Conservation (phyloP, 2,329 filamentous ascomycete species). For the Botryotinia narcissicola region DNA sequence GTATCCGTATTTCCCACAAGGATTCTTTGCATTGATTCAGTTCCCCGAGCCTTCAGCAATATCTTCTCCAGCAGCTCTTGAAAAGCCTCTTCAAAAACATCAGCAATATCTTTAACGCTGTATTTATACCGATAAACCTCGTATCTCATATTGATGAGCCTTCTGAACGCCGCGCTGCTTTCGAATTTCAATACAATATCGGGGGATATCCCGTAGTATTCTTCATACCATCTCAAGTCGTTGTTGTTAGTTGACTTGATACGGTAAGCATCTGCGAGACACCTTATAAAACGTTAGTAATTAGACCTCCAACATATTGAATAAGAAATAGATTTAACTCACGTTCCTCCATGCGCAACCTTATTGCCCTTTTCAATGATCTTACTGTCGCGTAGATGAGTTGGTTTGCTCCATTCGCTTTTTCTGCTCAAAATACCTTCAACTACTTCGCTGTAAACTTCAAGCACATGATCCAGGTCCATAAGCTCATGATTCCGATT, state of each 20-base stretch:
- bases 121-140: neutral
- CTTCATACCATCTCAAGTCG: neutral
- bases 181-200: neutral
- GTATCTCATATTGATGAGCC: neutral
- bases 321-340: neutral
- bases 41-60: neutral
- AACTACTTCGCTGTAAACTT: neutral
- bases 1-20: neutral
- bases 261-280: neutral
- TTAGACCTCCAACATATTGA: too few relatives aligned
- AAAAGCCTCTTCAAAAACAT: neutral
- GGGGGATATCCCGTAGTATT: neutral
- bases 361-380: neutral
- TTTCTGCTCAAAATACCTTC: neutral
- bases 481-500: neutral
- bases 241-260: neutral
- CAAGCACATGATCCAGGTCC: neutral
- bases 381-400: neutral
- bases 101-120: neutral
- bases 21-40: neutral
- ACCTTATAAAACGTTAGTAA: neutral
- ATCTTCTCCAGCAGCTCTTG: neutral
- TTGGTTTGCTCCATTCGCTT: neutral
- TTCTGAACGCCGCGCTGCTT: neutral
- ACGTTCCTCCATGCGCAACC: slow-evolving; percentile 5